A percentile compares a stretch with the other conserved stretches of the same genome.
phyloP scores from a whole-genome alignment of 2,329 filamentous ascomycete genomes.

The Balansia obtecta region DNA sequence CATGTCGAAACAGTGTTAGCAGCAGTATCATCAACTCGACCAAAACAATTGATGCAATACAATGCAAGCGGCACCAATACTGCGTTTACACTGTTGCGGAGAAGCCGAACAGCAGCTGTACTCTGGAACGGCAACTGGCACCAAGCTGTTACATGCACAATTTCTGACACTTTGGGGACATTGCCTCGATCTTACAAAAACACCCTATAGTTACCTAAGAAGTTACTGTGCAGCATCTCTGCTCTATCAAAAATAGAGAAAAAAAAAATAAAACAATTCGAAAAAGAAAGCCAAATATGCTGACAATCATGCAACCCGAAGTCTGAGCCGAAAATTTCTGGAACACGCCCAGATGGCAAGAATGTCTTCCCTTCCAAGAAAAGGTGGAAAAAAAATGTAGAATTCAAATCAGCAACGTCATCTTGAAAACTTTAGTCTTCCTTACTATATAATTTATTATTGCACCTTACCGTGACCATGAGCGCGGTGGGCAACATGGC shows the following conservation, averaged over 20 bases:
- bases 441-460: slow-evolving; percentile 8
- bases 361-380: slow-evolving; percentile 6
- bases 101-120: too few relatives aligned
- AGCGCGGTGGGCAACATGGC: slow-evolving; percentile 24
- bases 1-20: too few relatives aligned
- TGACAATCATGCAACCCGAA: slow-evolving; percentile 20
- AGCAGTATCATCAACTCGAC: too few relatives aligned
- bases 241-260: slow-evolving; percentile 15
- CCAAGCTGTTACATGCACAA: neutral
- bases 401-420: slow-evolving; percentile 8
- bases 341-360: slow-evolving; percentile 24
- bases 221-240: slow-evolving; percentile 16
- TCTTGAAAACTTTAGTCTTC: slow-evolving; percentile 8
- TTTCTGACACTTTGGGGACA: slow-evolving; percentile 2
- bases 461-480: slow-evolving; percentile 23
- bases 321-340: slow-evolving; percentile 15
- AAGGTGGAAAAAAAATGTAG: slow-evolving; percentile 2
- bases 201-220: slow-evolving; percentile 21
- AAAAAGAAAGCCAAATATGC: slow-evolving; percentile 20
- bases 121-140: neutral
- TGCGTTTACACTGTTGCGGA: neutral
- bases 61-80: neutral
- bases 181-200: slow-evolving; percentile 10
- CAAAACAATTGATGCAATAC: too few relatives aligned
- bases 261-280: neutral